Conservation (phyloP, 2,329 filamentous ascomycete species). For the Dothiorella sarmentorum region DNA sequence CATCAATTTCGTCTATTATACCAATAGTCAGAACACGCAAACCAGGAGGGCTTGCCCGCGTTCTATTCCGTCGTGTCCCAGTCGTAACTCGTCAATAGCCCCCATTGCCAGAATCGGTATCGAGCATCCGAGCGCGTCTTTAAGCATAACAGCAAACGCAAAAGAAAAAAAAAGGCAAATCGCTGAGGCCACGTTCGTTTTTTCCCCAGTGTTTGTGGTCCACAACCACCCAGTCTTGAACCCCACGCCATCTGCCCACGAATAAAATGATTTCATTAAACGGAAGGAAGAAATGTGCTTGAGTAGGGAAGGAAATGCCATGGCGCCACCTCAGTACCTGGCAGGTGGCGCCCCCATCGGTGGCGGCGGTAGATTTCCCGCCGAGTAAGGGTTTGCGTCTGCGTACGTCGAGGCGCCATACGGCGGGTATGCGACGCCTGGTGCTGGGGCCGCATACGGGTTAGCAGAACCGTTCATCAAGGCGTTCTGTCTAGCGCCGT, state of each 20-base stretch:
- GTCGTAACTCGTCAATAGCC: background rate
- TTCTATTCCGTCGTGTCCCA: background rate
- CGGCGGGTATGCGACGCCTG: conserved; percentile 26
- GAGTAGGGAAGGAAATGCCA: background rate
- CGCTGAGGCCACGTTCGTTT: background rate
- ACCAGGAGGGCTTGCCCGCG: background rate
- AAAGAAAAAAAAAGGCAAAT: background rate
- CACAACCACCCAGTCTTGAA: background rate
- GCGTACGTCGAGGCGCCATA: conserved; percentile 42
- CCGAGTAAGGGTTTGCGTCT: conserved; percentile 46
- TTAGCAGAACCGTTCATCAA: conserved; percentile 29
- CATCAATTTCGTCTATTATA: conserved; percentile 11
- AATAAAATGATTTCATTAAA: too few relatives aligned
- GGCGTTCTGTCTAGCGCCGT: conserved; percentile 43
- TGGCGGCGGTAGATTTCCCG: conserved; percentile 35
- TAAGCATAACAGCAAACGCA: background rate
- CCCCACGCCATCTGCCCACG: background rate
- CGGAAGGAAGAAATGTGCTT: background rate
- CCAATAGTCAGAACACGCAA: background rate
- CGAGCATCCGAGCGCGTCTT: too few relatives aligned
- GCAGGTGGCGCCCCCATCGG: conserved; percentile 32
- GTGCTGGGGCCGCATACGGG: conserved; percentile 37
- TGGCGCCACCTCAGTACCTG: background rate
- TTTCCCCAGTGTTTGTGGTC: background rate
- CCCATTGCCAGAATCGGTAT: background rate